Evolutionary conservation across 2,329 filamentous ascomycete genomes (phyloP).

Genomic region (Calonectria henricotiae): DNA sequence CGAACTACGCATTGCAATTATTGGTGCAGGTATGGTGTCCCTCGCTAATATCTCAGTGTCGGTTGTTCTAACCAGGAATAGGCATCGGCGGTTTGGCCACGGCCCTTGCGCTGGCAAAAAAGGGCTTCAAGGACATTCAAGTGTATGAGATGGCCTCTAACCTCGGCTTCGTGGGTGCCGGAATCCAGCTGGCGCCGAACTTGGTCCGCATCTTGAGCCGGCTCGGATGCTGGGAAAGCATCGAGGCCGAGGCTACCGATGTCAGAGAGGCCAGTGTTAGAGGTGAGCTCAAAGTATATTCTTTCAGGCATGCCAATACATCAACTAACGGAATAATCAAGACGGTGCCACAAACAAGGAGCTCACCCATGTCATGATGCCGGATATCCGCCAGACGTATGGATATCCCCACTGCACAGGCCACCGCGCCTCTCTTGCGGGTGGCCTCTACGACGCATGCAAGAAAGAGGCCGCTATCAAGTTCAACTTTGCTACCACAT

Average conservation of each 20-base stretch:
- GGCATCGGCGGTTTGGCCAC: conserved; percentile 86
- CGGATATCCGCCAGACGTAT: conserved; percentile 78
- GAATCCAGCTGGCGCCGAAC: conserved; percentile 88
- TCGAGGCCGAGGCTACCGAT: conserved; percentile 80
- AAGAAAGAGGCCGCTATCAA: conserved; percentile 74
- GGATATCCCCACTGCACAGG: conserved; percentile 86
- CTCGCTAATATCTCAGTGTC: neutral
- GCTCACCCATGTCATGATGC: conserved; percentile 79
- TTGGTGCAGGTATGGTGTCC: conserved; percentile 65
- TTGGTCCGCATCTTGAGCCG: conserved; percentile 84
- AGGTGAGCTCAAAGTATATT: conserved; percentile 59
- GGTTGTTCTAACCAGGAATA: conserved; percentile 51
- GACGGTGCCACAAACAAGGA: conserved; percentile 80
- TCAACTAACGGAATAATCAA: conserved; percentile 44
- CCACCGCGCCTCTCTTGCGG: conserved; percentile 81
- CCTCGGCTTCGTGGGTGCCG: conserved; percentile 86
- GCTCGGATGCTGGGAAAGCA: conserved; percentile 81
- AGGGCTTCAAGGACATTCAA: conserved; percentile 81
- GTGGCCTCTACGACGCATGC: conserved; percentile 81
- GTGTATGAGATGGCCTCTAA: conserved; percentile 82
- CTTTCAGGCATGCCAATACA: no score
- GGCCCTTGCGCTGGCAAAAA: conserved; percentile 82
- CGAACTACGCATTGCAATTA: conserved; percentile 61
- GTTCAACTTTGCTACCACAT: conserved; percentile 77
- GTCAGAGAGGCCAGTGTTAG: conserved; percentile 82